Conservation (phyloP, 495 filamentous ascomycete species). For the Rusavskia elegans region DNA sequence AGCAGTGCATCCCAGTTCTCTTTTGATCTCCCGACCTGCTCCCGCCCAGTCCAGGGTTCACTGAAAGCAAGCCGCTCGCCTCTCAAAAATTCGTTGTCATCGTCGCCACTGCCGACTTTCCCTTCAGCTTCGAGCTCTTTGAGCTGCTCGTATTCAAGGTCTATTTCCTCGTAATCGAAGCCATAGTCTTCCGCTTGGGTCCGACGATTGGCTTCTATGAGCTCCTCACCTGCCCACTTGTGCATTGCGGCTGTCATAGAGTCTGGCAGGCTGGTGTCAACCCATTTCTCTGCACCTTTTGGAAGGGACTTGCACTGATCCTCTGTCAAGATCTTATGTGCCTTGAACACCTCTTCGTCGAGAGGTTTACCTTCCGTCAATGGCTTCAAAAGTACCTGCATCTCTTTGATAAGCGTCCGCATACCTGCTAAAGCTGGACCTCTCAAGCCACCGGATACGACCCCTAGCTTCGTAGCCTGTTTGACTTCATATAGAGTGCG, state of each 20-base stretch:
- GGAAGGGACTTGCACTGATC: constrained; percentile 46
- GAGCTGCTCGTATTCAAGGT: constrained; percentile 49
- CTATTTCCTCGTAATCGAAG: constrained; percentile 42
- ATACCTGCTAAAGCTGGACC: constrained; percentile 22
- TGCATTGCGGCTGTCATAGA: constrained; percentile 31
- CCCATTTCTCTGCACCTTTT: constrained; percentile 35
- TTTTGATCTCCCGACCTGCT: constrained; percentile 15
- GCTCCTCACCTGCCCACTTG: constrained; percentile 44
- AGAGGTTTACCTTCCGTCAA: constrained; percentile 25
- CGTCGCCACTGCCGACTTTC: constrained; percentile 21
- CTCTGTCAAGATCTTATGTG: constrained; percentile 40
- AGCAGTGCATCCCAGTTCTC: constrained; percentile 14
- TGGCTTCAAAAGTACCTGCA: constrained; percentile 32
- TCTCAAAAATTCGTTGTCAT: constrained; percentile 37
- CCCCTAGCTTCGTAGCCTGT: constrained; percentile 10
- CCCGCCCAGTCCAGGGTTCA: constrained; percentile 30
- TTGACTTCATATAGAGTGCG: constrained; percentile 51
- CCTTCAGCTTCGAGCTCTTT: constrained; percentile 50
- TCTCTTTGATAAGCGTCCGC: constrained; percentile 24
- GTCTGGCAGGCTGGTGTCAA: constrained; percentile 18
- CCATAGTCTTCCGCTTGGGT: constrained; percentile 28
- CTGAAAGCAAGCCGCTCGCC: constrained; percentile 30
- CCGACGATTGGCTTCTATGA: constrained; percentile 22
- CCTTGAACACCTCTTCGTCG: constrained; percentile 30
- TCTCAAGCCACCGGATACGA: constrained; percentile 20